phyloP scores from a whole-genome alignment of 345 rosid genomes.

The Chamaenerion angustifolium region DNA sequence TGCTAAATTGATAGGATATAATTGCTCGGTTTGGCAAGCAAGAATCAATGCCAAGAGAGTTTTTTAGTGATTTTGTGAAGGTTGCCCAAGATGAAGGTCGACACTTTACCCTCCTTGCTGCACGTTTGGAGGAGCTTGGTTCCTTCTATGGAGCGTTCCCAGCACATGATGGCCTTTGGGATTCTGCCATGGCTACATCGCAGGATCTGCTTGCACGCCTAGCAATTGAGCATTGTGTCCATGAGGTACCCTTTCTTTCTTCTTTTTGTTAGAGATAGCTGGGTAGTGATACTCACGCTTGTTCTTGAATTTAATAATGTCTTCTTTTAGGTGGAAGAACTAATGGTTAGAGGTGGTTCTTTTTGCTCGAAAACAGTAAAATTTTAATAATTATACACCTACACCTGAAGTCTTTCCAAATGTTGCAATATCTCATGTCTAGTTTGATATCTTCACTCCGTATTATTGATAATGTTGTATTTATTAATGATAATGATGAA shows the following conservation, averaged over 20 bases:
- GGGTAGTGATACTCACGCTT: too few species aligned
- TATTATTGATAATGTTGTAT: too few species aligned
- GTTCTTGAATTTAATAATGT: background rate
- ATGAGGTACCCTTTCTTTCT: conserved; percentile 40
- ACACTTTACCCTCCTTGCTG: conserved; percentile 68
- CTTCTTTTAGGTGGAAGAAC: background rate
- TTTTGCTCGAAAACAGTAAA: background rate
- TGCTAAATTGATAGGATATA: conserved; percentile 40
- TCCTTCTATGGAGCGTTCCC: conserved; percentile 72
- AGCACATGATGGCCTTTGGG: conserved; percentile 93
- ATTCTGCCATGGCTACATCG: conserved; percentile 75
- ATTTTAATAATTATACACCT: too few species aligned
- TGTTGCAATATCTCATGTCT: too few species aligned
- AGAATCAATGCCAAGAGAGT: conserved; percentile 86
- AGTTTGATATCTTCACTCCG: too few species aligned
- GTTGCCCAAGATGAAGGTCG: conserved; percentile 91
- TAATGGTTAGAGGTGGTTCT: too few species aligned
- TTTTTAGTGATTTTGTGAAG: conserved; percentile 74
- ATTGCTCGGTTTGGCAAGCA: conserved; percentile 84
- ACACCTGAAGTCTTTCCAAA: too few species aligned
- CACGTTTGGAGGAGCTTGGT: conserved; percentile 56
- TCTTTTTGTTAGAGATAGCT: too few species aligned
- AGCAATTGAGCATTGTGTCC: conserved; percentile 85
- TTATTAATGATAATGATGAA: too few species aligned
- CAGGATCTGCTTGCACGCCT: conserved; percentile 57